Base-by-base conservation (phyloP, 2,329 filamentous ascomycete genomes). In the Cladosporium sp. region DNA sequence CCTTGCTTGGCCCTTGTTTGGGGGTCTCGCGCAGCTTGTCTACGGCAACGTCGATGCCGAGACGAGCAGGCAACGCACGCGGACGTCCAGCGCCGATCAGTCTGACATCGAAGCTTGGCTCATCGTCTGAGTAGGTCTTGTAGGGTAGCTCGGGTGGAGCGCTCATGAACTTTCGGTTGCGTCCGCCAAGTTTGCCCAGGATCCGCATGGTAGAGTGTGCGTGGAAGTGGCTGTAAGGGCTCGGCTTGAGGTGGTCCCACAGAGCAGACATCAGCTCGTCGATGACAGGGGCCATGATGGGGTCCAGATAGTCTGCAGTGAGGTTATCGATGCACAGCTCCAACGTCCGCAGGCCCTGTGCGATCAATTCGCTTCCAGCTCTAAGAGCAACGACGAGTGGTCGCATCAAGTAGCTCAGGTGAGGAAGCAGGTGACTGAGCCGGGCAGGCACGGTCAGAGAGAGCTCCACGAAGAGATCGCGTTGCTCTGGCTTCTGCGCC, bases 251-350 rank as follows among this genome's bases (percentile, higher is more conserved):
- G 76, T 99, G 96, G 69, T 97, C 93, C 84, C 96, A 99, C 1
- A 99, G 84, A 1, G 94, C 94, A 56, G 93, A 95, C 95, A 99
- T 99, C 53, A 99, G 83, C 75, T 99, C 95, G 72, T 99, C 94
- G 77, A 99, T 98, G 28, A 98, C 96, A 0, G 95, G 96, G 2
- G 94, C 92, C 94, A 99, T 99, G 73, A 99, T 98, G 0, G 95
- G 96, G 72, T 99, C 95, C 16, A 99, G 82, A 74, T 99, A 99
- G 74, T 99, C 95, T 0, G 95, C 94, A 0, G 96, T 99, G 0
- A 99, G 85, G 72, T 99, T 99, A 69, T 99, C 95, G 21, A 99
- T 95, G 73, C 95, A 99, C 1, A 99, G 86, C 74, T 99, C 95
- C 5, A 99, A 82, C 0, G 95, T 99, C 30, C 96, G 85, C 7